Base-by-base conservation (phyloP, 2,329 filamentous ascomycete genomes). In the Simplicillium sp. region DNA sequence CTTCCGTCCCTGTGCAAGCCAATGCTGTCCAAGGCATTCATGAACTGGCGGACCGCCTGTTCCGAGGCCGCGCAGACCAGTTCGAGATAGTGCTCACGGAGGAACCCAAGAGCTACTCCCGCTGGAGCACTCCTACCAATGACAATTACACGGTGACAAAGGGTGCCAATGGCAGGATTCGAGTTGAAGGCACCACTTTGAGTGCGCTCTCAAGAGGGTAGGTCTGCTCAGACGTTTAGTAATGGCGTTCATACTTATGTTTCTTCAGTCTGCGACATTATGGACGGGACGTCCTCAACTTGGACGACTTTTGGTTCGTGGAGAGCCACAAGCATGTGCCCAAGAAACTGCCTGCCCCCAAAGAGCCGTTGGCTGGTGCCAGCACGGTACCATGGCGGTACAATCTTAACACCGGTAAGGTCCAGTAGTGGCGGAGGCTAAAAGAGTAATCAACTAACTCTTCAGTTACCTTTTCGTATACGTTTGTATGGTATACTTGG, bases 401-500 rank as follows among this genome's bases (percentile, higher is more conserved):
- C 31, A 38, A 42, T 14, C 36, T 42, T 13, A 42, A 42, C 11
- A 42, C 40, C 11, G 39, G 39, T 37, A 33, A 16, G 8, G 4
- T 7, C 4, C 11, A 6, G 18, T 17, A 25, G 9, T 25, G 9
- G 5, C 20, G 9, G 9, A 6, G 20, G 9, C 5, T 5, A 6
- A 9, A 25, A 25, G 5, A 25, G 9, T 9, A 25, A 25, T 25
- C 6, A 25, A 9, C 20, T 25, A 9, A 25, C 20, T 25, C 9
- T 9, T 9, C 20, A 15, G 31, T 33, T 13, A 33, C 31, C 31
- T 33, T 33, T 33, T 33, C 31, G 7, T 33, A 33, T 15, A n/a
- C 31, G 5, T 33, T 33, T 33, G 31, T 33, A 11, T 33, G 31
- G 31, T 33, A 33, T 15, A 33, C 31, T 5, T 74, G 69, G 70